Evolutionary conservation across 768 basidiomycete species (phyloP).

Genomic region (Hypsizygus marmoreus): DNA sequence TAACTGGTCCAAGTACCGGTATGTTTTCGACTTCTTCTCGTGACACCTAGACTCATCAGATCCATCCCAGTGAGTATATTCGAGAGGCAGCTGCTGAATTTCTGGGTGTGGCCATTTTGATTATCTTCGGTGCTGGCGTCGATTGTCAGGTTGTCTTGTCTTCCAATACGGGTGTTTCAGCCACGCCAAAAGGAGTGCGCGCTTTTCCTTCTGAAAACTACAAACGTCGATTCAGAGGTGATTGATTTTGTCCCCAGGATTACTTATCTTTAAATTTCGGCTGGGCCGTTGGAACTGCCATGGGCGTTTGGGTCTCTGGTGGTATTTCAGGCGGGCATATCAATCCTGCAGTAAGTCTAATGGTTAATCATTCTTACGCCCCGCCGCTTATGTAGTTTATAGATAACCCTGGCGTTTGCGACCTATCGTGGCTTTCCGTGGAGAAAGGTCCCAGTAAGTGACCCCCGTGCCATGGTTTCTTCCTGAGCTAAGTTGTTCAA

Average conservation of each 20-base stretch:
- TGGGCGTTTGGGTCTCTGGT: constrained; percentile 69
- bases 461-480: neutral
- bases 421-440: constrained; percentile 75
- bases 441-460: constrained; percentile 68
- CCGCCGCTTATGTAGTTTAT: neutral
- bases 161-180: constrained; percentile 41
- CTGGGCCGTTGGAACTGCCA: constrained; percentile 60
- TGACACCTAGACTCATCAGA: neutral
- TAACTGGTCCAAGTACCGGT: constrained; percentile 60
- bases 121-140: constrained; percentile 61
- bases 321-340: constrained; percentile 77
- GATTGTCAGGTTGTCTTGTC: constrained; percentile 60
- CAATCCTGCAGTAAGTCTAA: constrained; percentile 60
- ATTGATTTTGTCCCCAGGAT: constrained; percentile 29
- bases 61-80: constrained; percentile 39
- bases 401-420: constrained; percentile 74
- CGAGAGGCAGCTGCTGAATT: constrained; percentile 69
- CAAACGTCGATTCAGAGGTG: neutral
- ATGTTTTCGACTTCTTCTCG: constrained; percentile 10
- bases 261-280: constrained; percentile 53
- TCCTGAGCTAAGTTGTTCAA: constrained; percentile 1
- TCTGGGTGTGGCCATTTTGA: constrained; percentile 56
- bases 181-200: constrained; percentile 59
- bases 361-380: neutral
- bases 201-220: neutral